Conservation (phyloP, 345 rosid genomes). For the Angophora floribunda region DNA sequence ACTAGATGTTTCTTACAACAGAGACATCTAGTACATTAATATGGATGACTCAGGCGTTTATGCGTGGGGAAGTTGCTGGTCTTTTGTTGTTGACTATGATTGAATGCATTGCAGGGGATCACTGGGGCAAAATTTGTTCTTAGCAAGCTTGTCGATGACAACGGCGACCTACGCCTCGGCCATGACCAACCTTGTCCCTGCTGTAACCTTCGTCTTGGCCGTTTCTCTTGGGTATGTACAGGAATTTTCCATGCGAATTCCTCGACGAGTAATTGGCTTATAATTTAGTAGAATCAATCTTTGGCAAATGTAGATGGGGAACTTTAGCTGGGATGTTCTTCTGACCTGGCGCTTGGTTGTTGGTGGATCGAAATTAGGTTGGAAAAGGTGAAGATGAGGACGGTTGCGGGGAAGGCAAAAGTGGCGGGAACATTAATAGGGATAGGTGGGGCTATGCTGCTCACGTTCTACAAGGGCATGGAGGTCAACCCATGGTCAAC, state of each 20-base stretch:
- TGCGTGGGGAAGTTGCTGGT: not conserved
- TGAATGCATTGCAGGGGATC: not conserved
- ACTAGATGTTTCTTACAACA: not conserved
- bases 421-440: conserved; percentile 64
- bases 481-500: not conserved
- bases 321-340: not conserved
- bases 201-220: not conserved
- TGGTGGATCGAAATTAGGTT: conserved; percentile 22
- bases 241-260: not conserved
- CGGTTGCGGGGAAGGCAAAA: conserved; percentile 54
- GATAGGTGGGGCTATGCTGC: conserved; percentile 78
- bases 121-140: not conserved
- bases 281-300: not conserved
- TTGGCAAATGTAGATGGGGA: not conserved
- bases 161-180: not conserved
- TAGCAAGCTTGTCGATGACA: not conserved
- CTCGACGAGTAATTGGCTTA: not conserved
- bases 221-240: not conserved
- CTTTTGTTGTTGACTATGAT: not conserved
- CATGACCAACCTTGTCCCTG: conserved; percentile 1
- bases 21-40: not conserved
- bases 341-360: not conserved
- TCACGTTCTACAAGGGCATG: conserved; percentile 77
- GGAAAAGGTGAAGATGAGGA: conserved; percentile 52
- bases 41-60: not conserved